Base-by-base conservation (phyloP, 768 basidiomycete genomes). In the Rhodosporidiobolus sp. region DNA sequence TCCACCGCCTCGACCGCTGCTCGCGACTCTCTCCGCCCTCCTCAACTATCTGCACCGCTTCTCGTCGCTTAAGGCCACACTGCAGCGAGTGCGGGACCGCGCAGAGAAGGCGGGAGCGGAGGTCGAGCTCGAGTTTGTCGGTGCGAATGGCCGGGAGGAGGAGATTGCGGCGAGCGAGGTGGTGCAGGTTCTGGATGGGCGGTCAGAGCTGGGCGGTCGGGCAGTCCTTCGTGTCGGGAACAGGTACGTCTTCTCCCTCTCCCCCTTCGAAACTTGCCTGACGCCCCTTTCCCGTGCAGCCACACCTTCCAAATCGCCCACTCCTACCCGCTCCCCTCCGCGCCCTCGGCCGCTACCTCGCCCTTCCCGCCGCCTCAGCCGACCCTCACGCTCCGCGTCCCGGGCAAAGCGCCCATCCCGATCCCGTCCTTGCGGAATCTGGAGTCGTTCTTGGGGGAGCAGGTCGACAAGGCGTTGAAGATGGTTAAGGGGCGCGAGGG, bases 171-270 rank as follows among this genome's bases (percentile, higher is more conserved):
- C n/a, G 28, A 26, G 7, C 12, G 65, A 59, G 22, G 70, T 70
- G 12, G 4, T 65, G 34, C 19, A 24, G 22, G 38, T 67, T 26
- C 7, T 72, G 7, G 12, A 43, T 1, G 74, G 74, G 11, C 62
- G 26, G 6, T 32, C 12, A 24, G 70, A 72, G 26, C 60, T 76
- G 4, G 75, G 75, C 1, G 71, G 75, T 8, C 65, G 61, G 17
- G 70, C 61, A 5, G 26, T 67, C 6, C 32, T 76, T 24, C 49
- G 65, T 5, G 14, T 70, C 1, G 65, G 48, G 7, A 24, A 38
- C 0, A 32, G 19, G 74, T 72, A 10, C 17, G 67, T 53, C 20
- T 16, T 26, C 11, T 7, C 14, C 32, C 14, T 22, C 46, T 50
- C 34, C 7, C 20, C 26, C 14, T 7, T 34, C n/a, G 1, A 28